Evolutionary conservation across 225 moss, liverwort and hornwort species (phyloP), one percentile per base, ranked within the genome.

Genomic region (Pseudisothecium myosuroides): DNA sequence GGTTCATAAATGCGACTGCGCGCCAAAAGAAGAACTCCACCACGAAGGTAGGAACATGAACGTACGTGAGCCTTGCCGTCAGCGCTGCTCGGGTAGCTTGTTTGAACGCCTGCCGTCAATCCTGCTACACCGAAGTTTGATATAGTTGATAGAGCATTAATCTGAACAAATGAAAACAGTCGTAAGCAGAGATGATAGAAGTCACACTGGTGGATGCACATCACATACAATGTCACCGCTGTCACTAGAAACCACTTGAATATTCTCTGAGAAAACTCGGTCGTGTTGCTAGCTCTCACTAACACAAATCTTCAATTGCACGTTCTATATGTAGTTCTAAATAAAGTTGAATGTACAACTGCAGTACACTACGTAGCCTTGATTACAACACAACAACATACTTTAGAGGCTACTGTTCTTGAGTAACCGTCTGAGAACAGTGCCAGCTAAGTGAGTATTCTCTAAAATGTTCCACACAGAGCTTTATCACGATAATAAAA

Each of bases 31-130:
- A 32, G 36, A 21, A 32, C 7, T 75, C 7, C 6, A 41, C 34
- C 21, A 87, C 60, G 28, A 82, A 64, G 76, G 34, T 34, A 50
- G 72, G 39, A 88, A 79, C n/a, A 68, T 56, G 17, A 10, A 91
- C 92, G 14, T 90, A 94, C 94, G 54, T 94, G 90, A 87, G 93
- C 92, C 89, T 92, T 94, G 76, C 94, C 94, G 20, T 90, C 83
- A 58, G 87, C 31, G 50, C 89, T 69, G 61, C 77, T 89, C 14
- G 94, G 94, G 37, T 81, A 87, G 76, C 85, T 75, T 75, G 93
- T 92, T 80, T 94, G 92, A 21, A 89, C 18, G 72, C 94, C 94
- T 65, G 94, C 94, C 50, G 93, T 94, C 91, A 94, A 87, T 87
- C 94, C 94, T 88, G 91, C 64, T 69, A 92, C 90, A 60, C 92